These are phyloP conservation scores for Alternaria rosae DNA, from an alignment of 2,329 filamentous ascomycete genomes.

Conservation along the genomic window DNA sequence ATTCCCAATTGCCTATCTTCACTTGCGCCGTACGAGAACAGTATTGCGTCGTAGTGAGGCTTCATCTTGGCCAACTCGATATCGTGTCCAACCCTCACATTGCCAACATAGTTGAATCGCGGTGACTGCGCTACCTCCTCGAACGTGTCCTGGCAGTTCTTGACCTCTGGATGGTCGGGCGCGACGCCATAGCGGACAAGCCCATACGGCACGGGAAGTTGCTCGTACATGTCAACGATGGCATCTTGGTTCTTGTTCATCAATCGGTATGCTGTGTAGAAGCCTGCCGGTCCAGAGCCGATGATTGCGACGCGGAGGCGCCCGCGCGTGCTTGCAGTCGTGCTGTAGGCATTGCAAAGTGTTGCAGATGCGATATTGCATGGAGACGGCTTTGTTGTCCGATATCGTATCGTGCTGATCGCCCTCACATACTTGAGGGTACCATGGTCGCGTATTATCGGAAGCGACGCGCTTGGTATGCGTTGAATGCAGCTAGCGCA, in stretches of 20 bases:
- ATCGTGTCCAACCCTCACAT: conserved; percentile 76
- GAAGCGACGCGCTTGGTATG: conserved; percentile 9
- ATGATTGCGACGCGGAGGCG: conserved; percentile 84
- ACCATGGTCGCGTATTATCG: not conserved
- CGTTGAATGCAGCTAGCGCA: conserved; percentile 40
- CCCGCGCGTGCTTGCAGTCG: conserved; percentile 32
- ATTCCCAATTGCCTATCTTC: conserved; percentile 81
- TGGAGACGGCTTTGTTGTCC: conserved; percentile 12
- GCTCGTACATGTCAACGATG: conserved; percentile 94
- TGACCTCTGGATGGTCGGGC: conserved; percentile 98
- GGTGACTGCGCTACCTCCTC: conserved; percentile 83
- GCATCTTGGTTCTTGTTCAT: conserved; percentile 77
- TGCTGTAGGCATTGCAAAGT: conserved; percentile 36
- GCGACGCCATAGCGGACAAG: conserved; percentile 93
- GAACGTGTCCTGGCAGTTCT: conserved; percentile 97
- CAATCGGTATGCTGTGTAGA: conserved; percentile 89
- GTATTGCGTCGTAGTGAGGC: conserved; percentile 87
- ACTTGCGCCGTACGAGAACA: conserved; percentile 92
- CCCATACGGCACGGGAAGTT: conserved; percentile 89
- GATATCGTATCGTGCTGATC: conserved; percentile 9
- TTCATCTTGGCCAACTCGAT: conserved; percentile 74
- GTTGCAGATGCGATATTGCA: not conserved
- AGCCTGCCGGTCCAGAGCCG: conserved; percentile 93
- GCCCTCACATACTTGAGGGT: conserved; percentile 4
- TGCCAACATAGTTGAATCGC: conserved; percentile 90